phyloP scores from a whole-genome alignment of 2,329 filamentous ascomycete genomes.

The Diaporthe australafricana region DNA sequence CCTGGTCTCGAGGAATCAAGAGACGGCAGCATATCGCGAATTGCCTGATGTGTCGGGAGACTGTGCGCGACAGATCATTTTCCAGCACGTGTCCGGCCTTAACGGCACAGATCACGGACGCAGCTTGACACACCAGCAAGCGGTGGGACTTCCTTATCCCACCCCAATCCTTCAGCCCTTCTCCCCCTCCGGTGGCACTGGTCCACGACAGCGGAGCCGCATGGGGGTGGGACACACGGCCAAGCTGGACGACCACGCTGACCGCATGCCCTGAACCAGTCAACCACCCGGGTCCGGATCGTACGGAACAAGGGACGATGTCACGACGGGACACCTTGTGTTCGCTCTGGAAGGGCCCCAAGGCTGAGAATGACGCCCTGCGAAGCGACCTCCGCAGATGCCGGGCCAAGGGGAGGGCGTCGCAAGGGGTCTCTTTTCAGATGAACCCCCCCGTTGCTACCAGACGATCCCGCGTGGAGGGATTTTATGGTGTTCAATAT shows the following conservation, averaged over 20 bases:
- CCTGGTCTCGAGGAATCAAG: neutral
- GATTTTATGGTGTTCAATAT: constrained; percentile 2
- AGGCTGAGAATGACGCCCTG: constrained; percentile 15
- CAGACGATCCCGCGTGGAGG: neutral
- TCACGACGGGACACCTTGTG: neutral
- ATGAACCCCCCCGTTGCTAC: neutral
- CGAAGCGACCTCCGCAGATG: neutral
- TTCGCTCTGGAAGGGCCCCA: neutral
- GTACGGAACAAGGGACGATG: neutral
- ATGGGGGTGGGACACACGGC: neutral
- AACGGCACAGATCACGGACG: neutral
- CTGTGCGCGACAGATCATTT: constrained; percentile 14
- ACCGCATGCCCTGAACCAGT: neutral
- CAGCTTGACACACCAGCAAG: neutral
- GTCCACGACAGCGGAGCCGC: constrained; percentile 3
- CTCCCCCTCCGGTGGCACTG: neutral
- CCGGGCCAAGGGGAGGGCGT: neutral
- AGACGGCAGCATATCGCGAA: constrained; percentile 12
- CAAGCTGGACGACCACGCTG: neutral
- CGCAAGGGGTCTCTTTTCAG: neutral
- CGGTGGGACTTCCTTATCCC: neutral
- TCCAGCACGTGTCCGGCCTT: constrained; percentile 20
- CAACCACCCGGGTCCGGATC: neutral
- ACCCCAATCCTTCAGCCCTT: constrained; percentile 1
- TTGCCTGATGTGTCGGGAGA: neutral